Evolutionary conservation across 208 protist genomes (phyloP), one percentile per base, ranked within the genome.

Genomic region (Trypanosoma vivax): DNA sequence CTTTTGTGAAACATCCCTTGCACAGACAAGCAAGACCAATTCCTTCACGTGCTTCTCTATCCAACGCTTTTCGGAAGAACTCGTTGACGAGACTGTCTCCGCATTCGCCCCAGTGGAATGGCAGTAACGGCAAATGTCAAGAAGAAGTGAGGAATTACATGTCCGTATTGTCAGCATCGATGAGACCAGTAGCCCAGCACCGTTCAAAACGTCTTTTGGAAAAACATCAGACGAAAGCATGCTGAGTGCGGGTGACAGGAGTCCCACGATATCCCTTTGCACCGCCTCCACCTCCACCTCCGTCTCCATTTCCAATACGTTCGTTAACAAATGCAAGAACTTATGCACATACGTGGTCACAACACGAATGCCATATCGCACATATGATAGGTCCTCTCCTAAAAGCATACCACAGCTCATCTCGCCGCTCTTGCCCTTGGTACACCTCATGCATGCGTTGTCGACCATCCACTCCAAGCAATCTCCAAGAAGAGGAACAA

Each of bases 181-280:
- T 1, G 82, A 79, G 11, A 90, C 68, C 9, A 95, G 68, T 10
- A 95, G 48, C 0, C 83, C 88, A 13, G 80, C 69, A 14, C 83
- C 88, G 54, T 95, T 92, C 24, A 95, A 69, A 34, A 95, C 75
- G 56, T 95, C 88, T 54, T 92, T 95, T 16, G 88, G 88, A 53
- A 95, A 86, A 0, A 65, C 58, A 11, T 45, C 25, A 1, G 77
- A 88, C 24, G 59, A 60, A 1, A 92, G 70, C 88, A 95, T 90
- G 5, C 68, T 40, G 9, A 85, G 38, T 5, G 74, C 58, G 23
- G 78, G 65, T 24, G 70, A 67, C 18, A 88, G 45, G 10, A 90
- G 49, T 23, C 71, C 45, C 2, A 63, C 33, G 3, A 92, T 51
- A 43, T 83, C 31, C 24, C 60, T 37, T 25, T 60, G 5, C 25